A percentile compares a stretch with the other conserved stretches of the same genome.
Conservation (phyloP, 768 basidiomycete species). For the Mycena capillaripes region DNA sequence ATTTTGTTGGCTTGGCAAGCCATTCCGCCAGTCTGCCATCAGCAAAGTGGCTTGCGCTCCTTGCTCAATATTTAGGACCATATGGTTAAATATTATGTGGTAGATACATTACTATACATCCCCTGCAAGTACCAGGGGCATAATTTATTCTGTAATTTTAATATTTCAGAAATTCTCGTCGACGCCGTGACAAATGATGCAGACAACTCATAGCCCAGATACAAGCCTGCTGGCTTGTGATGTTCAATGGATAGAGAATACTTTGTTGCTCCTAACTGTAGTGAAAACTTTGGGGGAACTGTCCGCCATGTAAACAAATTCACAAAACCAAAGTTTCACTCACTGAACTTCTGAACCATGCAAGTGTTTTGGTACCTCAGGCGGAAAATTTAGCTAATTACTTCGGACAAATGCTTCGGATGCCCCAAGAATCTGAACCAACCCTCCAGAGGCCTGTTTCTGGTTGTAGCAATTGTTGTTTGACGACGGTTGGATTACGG, state of each 20-base stretch:
- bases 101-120: constrained; percentile 4
- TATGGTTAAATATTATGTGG: background rate
- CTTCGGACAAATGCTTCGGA: too few relatives aligned
- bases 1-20: too few relatives aligned
- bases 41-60: background rate
- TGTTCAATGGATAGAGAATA: background rate
- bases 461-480: background rate
- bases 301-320: constrained; percentile 1
- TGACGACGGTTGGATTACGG: background rate
- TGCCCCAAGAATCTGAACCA: too few relatives aligned
- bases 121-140: background rate
- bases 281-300: background rate
- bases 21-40: too few relatives aligned
- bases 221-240: constrained; percentile 13
- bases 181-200: background rate
- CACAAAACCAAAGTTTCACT: constrained; percentile 11
- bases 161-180: constrained; percentile 2
- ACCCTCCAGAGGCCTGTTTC: background rate
- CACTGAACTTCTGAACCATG: too few relatives aligned
- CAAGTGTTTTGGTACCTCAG: too few relatives aligned
- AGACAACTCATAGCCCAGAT: constrained; percentile 8
- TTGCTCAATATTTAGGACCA: background rate
- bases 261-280: background rate
- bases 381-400: too few relatives aligned
- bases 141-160: background rate